Evolutionary conservation across 1,284 basidiomycete species (phyloP), one percentile per base, ranked within the genome.

Genomic region (Cystobasidium slooffiae): DNA sequence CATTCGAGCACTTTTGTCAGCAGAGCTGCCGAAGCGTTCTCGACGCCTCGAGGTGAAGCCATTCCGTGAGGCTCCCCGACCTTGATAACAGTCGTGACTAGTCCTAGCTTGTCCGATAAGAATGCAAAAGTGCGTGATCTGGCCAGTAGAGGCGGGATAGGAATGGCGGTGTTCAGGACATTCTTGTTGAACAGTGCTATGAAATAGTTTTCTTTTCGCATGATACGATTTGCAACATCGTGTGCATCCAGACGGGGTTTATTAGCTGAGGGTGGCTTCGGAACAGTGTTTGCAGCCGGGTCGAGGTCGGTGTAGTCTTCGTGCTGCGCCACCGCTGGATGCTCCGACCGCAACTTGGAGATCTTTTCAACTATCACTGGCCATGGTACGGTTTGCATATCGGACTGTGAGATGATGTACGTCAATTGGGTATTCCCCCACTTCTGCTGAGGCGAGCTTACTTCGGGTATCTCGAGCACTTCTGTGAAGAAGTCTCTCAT

Each of bases 161-260:
- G 95, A 1, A 86, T 87, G 6, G 89, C 88, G 14, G 98, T 86
- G 82, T 99, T 92, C 58, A 99, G 85, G 3, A 98, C 83, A 78
- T 97, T 94, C 81, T 97, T 97, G 85, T 98, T 98, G 84, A 99
- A 97, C 16, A 99, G 84, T 0, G 96, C 95, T 75, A 98, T 97
- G 64, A 99, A 87, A 82, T 97, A 99, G 83, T 99, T 99, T 82
- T 98, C 94, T 82, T 97, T 93, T 20, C 96, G 88, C 88, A 99
- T 89, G 80, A 99, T 97, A 61, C 97, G 91, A 81, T 95, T 96
- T 6, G 94, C 94, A 68, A 96, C 88, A 81, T 98, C 95, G 82
- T 99, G 97, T 0, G 96, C 97, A 80, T 99, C 96, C 12, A 98
- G 88, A n/a, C 12, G 85, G 82, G 46, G 80, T 82, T 82, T 82